phyloP scores from a whole-genome alignment of 148 eudicot species.

The Heliamphora exappendiculata region DNA sequence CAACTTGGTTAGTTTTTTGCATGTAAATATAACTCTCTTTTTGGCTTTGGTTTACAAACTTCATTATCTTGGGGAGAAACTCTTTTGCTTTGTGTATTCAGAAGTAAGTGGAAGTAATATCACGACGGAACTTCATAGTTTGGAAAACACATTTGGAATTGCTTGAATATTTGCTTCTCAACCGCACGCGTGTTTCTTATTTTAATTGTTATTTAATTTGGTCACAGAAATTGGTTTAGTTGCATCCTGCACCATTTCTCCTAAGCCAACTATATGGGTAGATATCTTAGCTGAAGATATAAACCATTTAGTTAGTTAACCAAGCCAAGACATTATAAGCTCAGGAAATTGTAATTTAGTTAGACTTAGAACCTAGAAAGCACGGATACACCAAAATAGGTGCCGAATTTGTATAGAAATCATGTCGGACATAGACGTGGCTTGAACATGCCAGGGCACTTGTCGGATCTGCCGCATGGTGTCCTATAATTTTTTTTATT shows the following conservation, averaged over 20 bases:
- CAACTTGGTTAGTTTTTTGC: neutral
- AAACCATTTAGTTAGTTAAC: too few relatives aligned
- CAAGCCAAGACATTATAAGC: too few relatives aligned
- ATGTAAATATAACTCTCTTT: constrained; percentile 2
- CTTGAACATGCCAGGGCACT: too few relatives aligned
- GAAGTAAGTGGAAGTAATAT: neutral
- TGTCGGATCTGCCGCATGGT: too few relatives aligned
- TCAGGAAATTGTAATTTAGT: too few relatives aligned
- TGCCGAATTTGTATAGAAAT: too few relatives aligned
- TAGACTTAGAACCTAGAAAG: too few relatives aligned
- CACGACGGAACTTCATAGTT: neutral
- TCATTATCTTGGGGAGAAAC: neutral
- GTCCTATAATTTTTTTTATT: too few relatives aligned
- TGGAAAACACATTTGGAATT: neutral
- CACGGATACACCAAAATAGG: too few relatives aligned
- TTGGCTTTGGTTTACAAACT: neutral
- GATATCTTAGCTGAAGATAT: too few relatives aligned
- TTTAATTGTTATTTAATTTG: neutral
- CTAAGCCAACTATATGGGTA: too few relatives aligned
- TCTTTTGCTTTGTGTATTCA: neutral
- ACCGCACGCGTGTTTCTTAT: neutral
- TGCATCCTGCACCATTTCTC: neutral
- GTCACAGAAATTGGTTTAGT: neutral
- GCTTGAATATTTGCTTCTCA: neutral
- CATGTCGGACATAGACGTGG: too few relatives aligned